Evolutionary conservation across 495 filamentous ascomycete genomes (phyloP).

Genomic region (Massariosphaeria phaeospora): DNA sequence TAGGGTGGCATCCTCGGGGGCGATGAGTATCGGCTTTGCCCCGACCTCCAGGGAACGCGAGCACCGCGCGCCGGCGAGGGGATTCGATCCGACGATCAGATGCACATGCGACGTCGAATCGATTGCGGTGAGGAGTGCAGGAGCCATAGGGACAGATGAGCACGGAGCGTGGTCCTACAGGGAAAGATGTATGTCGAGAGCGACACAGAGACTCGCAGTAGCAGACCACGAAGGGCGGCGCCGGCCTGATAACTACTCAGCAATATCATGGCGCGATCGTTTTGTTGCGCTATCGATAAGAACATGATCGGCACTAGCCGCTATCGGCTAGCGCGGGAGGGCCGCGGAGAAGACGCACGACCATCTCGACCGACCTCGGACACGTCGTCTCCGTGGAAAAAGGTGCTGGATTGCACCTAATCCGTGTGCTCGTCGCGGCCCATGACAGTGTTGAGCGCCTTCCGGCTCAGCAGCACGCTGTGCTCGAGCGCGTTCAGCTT

Average conservation of each 20-base stretch:
- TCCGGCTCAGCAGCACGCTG: constrained; percentile 60
- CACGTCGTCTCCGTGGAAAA: background rate
- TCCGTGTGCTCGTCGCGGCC: constrained; percentile 47
- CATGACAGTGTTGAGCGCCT: constrained; percentile 77
- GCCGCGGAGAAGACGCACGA: constrained; percentile 15
- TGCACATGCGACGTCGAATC: constrained; percentile 75
- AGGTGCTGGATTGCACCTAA: no score
- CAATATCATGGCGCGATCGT: constrained; percentile 1
- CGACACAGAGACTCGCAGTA: background rate
- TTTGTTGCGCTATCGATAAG: constrained; percentile 31
- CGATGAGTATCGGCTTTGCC: constrained; percentile 78
- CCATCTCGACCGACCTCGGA: no score
- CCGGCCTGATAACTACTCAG: background rate
- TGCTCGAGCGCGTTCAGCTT: constrained; percentile 81
- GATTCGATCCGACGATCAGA: constrained; percentile 78
- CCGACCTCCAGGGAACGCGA: constrained; percentile 77
- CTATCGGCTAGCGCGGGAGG: constrained; percentile 8
- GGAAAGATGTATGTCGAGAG: no score
- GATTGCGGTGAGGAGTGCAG: constrained; percentile 68
- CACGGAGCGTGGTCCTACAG: no score
- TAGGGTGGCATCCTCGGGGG: constrained; percentile 56
- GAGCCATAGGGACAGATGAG: constrained; percentile 36
- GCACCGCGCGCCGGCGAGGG: constrained; percentile 78
- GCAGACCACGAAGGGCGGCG: background rate
- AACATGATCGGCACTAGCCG: background rate